Base-by-base conservation (phyloP, 208 protist species). In the Willaertia magna region DNA sequence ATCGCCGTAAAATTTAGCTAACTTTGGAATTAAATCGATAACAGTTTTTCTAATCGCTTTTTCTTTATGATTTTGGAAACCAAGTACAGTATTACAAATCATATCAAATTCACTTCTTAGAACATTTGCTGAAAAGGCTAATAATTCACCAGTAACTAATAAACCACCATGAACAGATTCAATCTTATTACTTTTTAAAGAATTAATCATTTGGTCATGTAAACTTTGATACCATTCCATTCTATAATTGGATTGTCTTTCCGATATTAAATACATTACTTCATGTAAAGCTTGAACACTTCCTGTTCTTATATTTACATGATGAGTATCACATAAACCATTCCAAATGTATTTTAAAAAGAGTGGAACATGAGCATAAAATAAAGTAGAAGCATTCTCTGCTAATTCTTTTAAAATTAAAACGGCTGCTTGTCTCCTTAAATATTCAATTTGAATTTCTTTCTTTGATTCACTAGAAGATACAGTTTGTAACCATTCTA, bases 321-420 rank as follows among this genome's bases (percentile, higher is more conserved):
- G n/a, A 2, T 59, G 46, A n/a, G 48, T 1, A 46, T 84, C 79
- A 40, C 3, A 74, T 0, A 84, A 40, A 18, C 48, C 46, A 43
- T 84, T 67, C 79, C 79, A 84, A 34, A 84, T 84, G 18, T 59
- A 11, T 22, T 40, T 67, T 14, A 84, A 67, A 67, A 67, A 84
- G 14, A 1, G 4, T 48, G 4, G 12, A 3, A 67, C 79, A 46
- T 84, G 49, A n/a, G 18, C 49, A 46, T 67, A 84, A 44, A 84
- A 84, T 9, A 67, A 30, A 26, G 79, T 67, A 26, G 79, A 49
- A n/a, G 79, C 79, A 67, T 84, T 84, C 26, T 67, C 48, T 34
- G 79, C 79, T 4, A 84, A 22, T 46, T 84, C 79, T 84, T 84
- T 84, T 44, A 84, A 22, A 47, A 84, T 34, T 12, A 47, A 84